These are phyloP conservation scores for Stachybotrys elegans DNA, from an alignment of 2,329 filamentous ascomycete genomes.

Conservation along the genomic window DNA sequence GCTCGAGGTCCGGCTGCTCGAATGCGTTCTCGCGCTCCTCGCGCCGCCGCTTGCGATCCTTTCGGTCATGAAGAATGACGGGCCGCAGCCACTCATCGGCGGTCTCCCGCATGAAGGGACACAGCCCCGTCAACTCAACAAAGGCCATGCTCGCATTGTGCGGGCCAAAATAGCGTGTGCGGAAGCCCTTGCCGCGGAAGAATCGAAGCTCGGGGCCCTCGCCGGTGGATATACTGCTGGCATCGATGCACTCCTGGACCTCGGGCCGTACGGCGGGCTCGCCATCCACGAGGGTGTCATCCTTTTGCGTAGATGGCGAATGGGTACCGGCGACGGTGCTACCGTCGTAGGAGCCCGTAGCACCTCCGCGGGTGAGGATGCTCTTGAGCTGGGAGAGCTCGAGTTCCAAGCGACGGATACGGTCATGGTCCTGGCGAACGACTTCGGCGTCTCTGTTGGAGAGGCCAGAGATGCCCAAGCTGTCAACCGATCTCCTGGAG, in stretches of 20 bases:
- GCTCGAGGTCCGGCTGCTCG: slow-evolving; percentile 38
- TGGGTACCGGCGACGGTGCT: slow-evolving; percentile 42
- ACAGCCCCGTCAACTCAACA: slow-evolving; percentile 52
- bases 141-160: slow-evolving; percentile 58
- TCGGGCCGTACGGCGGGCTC: slow-evolving; percentile 26
- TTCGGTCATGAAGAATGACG: slow-evolving; percentile 49
- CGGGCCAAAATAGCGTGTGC: slow-evolving; percentile 55
- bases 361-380: slow-evolving; percentile 39
- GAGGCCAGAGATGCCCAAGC: slow-evolving; percentile 21
- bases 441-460: slow-evolving; percentile 30
- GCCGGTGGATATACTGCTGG: slow-evolving; percentile 29
- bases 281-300: slow-evolving; percentile 30
- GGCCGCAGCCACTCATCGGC: slow-evolving; percentile 57
- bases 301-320: slow-evolving; percentile 41
- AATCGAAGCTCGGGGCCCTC: slow-evolving; percentile 52
- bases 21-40: slow-evolving; percentile 47
- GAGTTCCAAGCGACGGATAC: slow-evolving; percentile 54
- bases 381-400: slow-evolving; percentile 54
- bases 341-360: slow-evolving; percentile 40
- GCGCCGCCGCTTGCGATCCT: slow-evolving; percentile 50
- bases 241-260: slow-evolving; percentile 34
- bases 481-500: slow-evolving; percentile 25
- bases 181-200: slow-evolving; percentile 54
- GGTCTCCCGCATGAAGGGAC: slow-evolving; percentile 58
- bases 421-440: slow-evolving; percentile 46